Base-by-base conservation (phyloP, 2,329 filamentous ascomycete species). In the Exophiala spinifera region DNA sequence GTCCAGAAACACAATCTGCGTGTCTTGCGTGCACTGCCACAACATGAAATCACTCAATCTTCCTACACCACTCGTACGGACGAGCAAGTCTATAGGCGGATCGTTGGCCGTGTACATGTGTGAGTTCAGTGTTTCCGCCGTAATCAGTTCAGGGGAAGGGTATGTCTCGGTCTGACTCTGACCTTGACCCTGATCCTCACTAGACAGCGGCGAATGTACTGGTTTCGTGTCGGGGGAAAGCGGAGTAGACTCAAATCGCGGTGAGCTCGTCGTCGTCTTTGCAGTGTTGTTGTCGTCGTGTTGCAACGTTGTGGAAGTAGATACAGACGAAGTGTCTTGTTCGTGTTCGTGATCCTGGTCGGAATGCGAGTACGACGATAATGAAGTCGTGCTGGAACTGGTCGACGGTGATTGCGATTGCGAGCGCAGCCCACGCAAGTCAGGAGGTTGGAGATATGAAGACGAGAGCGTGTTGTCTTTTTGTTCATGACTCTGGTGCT, bases 31-130 rank as follows among this genome's bases (percentile, higher is more conserved):
- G 65, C 89, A 94, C 72, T 99, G 94, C 94, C 94, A 99, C 31
- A 99, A 84, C 91, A 99, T 94, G 66, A 97, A 99, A 70, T 99
- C 94, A 67, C 91, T 96, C 55, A 99, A 76, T 46, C 94, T 82
- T 70, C 91, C 87, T 13, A 99, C 94, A 23, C 91, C 92, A 59
- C 91, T 96, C 3, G 94, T 99, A 47, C 94, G 84, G 47, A 99
- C 81, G 51, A 99, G 85, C 11, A 99, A 80, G 67, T 99, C 94
- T 39, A 97, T 76, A 1, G 94, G 94, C 14, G 94, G 94, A 59
- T 88, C 86, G 49, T 84, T 83, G 46, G 87, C 83, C 3, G 92
- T 97, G 73, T 95, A 94, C 75, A 95, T 89, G 72, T 96, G 90
- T 57, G 84, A 83, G 50, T 86, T 87, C 51, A 99, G 77, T 0